Conservation (phyloP, 495 filamentous ascomycete genomes). For the Podospora conica region DNA sequence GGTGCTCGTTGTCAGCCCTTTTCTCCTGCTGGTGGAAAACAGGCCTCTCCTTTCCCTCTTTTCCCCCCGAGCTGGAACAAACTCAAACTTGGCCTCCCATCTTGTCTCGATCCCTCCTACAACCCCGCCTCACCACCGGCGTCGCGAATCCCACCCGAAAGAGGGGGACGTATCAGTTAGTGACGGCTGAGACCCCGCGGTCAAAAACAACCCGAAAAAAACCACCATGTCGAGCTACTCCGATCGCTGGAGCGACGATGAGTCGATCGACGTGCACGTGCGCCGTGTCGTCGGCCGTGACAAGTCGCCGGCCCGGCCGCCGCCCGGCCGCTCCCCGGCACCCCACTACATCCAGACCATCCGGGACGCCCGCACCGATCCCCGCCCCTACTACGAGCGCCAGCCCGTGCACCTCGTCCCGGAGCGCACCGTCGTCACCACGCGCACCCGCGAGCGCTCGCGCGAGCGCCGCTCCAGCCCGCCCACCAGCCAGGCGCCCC, state of each 20-base stretch:
- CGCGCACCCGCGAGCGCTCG: conserved; percentile 32
- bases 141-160: neutral
- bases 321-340: conserved; percentile 27
- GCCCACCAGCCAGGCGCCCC: conserved; percentile 20
- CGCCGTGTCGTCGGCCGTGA: conserved; percentile 25
- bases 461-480: conserved; percentile 36
- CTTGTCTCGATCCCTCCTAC: too few species aligned
- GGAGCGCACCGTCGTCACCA: conserved; percentile 34
- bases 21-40: conserved; percentile 4
- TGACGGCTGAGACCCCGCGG: neutral
- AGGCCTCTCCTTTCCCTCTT: neutral
- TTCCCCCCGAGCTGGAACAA: neutral
- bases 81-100: neutral
- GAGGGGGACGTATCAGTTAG: neutral
- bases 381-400: conserved; percentile 28
- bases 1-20: conserved; percentile 9
- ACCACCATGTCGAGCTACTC: conserved; percentile 17
- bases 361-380: conserved; percentile 14
- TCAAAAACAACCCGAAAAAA: neutral
- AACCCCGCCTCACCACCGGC: neutral
- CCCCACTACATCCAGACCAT: conserved; percentile 38
- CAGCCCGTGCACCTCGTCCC: conserved; percentile 26
- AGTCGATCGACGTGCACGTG: conserved; percentile 40
- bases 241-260: conserved; percentile 25
- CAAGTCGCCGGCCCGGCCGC: conserved; percentile 15